These are phyloP conservation scores for Kwoniella shivajii DNA, from an alignment of 1,284 basidiomycete genomes.

Conservation along the genomic window DNA sequence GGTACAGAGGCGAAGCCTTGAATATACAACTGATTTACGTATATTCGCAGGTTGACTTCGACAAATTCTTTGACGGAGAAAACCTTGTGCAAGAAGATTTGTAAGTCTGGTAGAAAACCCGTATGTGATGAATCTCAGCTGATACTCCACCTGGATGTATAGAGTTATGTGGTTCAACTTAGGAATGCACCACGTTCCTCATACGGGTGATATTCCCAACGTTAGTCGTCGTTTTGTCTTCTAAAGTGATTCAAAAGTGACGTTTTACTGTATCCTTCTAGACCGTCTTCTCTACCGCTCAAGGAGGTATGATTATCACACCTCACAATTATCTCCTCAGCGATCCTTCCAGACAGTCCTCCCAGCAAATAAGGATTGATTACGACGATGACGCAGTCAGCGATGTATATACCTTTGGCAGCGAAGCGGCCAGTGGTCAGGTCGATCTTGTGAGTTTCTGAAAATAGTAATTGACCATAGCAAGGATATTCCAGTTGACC, in stretches of 20 bases:
- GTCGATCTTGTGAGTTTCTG: constrained; percentile 34
- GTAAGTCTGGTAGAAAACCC: constrained; percentile 3
- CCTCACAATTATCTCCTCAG: constrained; percentile 43
- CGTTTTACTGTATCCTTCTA: neutral
- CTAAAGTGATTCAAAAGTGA: neutral
- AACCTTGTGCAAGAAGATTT: constrained; percentile 47
- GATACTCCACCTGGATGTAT: neutral
- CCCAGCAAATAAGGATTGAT: constrained; percentile 39
- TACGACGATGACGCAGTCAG: constrained; percentile 28
- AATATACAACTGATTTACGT: neutral
- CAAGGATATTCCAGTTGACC: too few relatives aligned
- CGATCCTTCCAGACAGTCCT: constrained; percentile 33
- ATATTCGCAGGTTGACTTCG: constrained; percentile 31
- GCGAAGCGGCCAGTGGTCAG: constrained; percentile 18
- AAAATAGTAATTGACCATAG: too few relatives aligned
- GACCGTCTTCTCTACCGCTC: constrained; percentile 43
- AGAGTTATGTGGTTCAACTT: constrained; percentile 40
- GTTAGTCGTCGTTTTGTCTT: neutral
- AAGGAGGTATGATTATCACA: constrained; percentile 32
- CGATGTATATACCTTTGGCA: constrained; percentile 35
- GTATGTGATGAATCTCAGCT: neutral
- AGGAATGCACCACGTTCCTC: constrained; percentile 34
- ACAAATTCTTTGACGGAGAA: constrained; percentile 47
- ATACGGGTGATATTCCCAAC: constrained; percentile 30
- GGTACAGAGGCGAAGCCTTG: neutral